phyloP scores from a whole-genome alignment of 2,329 filamentous ascomycete genomes.

The Aspergillus transmontanensis region DNA sequence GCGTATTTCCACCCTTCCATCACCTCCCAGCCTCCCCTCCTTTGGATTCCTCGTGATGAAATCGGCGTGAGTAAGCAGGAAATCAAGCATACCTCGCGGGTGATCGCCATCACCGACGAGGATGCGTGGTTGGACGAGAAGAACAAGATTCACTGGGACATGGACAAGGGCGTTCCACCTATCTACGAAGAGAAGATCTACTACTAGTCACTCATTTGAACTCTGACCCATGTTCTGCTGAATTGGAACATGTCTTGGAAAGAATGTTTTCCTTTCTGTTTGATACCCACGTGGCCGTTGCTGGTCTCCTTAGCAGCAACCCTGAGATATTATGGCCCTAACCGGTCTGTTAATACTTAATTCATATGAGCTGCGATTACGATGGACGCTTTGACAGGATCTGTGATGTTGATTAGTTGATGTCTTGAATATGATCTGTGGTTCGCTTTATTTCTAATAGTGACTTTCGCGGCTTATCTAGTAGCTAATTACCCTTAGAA shows the following conservation, averaged over 20 bases:
- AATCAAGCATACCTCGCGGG: constrained; percentile 68
- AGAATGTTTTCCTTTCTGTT: neutral
- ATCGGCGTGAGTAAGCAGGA: constrained; percentile 78
- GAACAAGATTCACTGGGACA: constrained; percentile 64
- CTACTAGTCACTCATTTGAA: constrained; percentile 41
- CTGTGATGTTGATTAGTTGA: neutral
- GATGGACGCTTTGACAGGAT: neutral
- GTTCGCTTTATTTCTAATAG: neutral
- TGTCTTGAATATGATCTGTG: constrained; percentile 1
- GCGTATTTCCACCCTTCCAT: constrained; percentile 77
- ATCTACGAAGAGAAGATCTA: constrained; percentile 61
- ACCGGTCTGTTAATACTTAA: constrained; percentile 1
- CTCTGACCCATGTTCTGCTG: neutral
- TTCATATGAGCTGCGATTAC: constrained; percentile 1
- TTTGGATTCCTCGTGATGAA: constrained; percentile 84
- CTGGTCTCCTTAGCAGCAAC: neutral
- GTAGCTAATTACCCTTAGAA: neutral
- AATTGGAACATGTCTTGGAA: neutral
- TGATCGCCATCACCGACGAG: constrained; percentile 80
- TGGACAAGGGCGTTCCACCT: constrained; percentile 58
- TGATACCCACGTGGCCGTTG: constrained; percentile 4
- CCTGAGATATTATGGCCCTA: neutral
- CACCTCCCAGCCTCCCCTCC: constrained; percentile 61
- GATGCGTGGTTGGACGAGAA: constrained; percentile 72
- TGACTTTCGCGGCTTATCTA: too few species aligned